Base-by-base conservation (phyloP, 2,329 filamentous ascomycete species). In the Ascochyta lentis region DNA sequence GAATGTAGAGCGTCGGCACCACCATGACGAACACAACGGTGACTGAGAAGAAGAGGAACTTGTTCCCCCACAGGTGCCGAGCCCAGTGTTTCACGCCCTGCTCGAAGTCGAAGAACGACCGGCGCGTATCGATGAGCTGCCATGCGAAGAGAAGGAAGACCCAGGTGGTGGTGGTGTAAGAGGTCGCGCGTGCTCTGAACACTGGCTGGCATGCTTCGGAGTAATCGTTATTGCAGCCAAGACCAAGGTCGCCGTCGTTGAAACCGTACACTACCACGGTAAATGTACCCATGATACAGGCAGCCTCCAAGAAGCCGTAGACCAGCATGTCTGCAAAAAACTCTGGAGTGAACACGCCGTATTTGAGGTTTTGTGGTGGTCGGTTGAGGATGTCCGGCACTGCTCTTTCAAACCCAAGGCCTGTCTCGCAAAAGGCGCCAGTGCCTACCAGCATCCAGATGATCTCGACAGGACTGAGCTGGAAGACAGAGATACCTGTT, bases 91-190 rank as follows among this genome's bases (percentile, higher is more conserved):
- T 72, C 45, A 71, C 67, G 58, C 86, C 85, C 50, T 76, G 78
- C 64, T 83, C 85, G 27, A 81, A 83, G 16, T 79, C 79, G 0
- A 92, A 92, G 79, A 92, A 89, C 8, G 84, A 87, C 47, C 87
- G 84, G 24, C 89, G 86, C 76, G 88, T 83, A 68, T 90, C 82
- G 62, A 58, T 63, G 63, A 91, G 88, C 71, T 92, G 89, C 89
- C 89, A 92, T 0, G 89, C 89, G 8, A 90, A 80, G 78, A 92
- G 89, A 19, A 91, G 81, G 0, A 88, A 87, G 65, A 88, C 88
- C 89, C 89, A 92, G 0, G 88, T 91, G 42, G 91, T 81, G 62
- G 84, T 89, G 38, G 87, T 87, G 68, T 92, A 92, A 1, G 86
- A 89, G 0, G 89, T 90, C 1, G 88, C 87, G 29, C 89, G 85